Base-by-base conservation (phyloP, 78 protist genomes). In the slime mould (Dictyostelium discoideum) region DNA sequence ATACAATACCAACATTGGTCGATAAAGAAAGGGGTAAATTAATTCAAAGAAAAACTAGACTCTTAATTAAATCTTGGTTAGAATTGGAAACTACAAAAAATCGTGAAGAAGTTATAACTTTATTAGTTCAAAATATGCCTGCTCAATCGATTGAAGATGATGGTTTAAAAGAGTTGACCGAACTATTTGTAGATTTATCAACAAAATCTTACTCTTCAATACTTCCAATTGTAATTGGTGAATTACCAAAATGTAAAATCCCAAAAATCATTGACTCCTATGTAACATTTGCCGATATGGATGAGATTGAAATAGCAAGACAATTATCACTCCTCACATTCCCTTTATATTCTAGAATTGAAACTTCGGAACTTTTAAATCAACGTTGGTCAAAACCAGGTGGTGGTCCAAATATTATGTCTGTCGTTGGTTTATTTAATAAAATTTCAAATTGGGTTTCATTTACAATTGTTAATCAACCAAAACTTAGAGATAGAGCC, bases 31-130 rank as follows among this genome's bases (percentile, higher is more conserved):
- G 69, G 18, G 74, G 87, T 39, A 60, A 84, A 54, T 40, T 39
- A 16, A 84, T 84, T 63, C 87, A 84, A 84, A 84, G 77, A 63
- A 84, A 84, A 39, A 60, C 67, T 37, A 84, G 77, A 63, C 20
- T 63, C 0, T 44, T 84, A 13, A 24, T 84, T 60, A 84, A 84
- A 60, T 24, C 42, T 26, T 84, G 87, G 87, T 39, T 84, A 11
- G 87, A 84, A 13, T 24, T 26, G 39, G 87, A 84, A 84, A 84
- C 87, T 10, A 29, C 54, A 39, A 22, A 39, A 9, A 46, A 84
- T 84, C 24, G 87, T 24, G 42, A 24, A 39, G 87, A 84, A 22
- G 78, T 84, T 2, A 84, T 60, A 8, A 26, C 18, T 0, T 42
- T 84, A 3, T 39, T 60, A 2, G 37, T 16, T 20, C 60, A 32